Evolutionary conservation across 2,329 filamentous ascomycete species (phyloP).

Genomic region (Fonsecaea nubica): DNA sequence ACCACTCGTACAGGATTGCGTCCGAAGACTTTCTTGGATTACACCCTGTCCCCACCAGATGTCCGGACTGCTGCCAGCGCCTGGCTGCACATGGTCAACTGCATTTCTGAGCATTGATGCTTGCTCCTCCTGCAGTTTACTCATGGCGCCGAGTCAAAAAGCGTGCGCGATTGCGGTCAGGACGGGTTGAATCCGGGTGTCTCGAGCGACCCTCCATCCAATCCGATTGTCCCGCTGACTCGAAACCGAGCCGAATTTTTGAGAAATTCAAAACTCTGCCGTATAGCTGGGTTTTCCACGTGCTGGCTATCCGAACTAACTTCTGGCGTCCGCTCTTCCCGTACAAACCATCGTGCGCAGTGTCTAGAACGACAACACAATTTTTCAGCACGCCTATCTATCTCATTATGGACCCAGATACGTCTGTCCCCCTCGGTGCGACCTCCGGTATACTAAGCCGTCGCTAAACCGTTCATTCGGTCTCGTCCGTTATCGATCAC

Average conservation of each 20-base stretch:
- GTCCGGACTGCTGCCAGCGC: constrained; percentile 11
- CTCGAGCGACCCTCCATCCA: background rate
- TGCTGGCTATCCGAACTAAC: background rate
- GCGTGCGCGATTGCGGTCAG: background rate
- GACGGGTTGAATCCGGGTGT: constrained; percentile 9
- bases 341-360: background rate
- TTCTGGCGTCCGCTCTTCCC: background rate
- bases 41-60: constrained; percentile 5
- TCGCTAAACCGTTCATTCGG: background rate
- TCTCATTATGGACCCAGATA: background rate
- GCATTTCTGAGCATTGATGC: constrained; percentile 23
- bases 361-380: constrained; percentile 14
- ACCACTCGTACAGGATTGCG: background rate
- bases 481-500: constrained; percentile 1
- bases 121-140: background rate
- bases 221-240: background rate
- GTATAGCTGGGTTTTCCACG: constrained; percentile 1
- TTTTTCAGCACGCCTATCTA: constrained; percentile 13
- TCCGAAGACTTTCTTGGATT: background rate
- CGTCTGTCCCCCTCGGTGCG: background rate
- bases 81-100: background rate
- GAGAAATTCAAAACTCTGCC: constrained; percentile 10
- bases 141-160: constrained; percentile 2
- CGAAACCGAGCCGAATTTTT: background rate
- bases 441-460: constrained; percentile 9